Percentiles rank a stretch among this genome's conserved stretches.
Conservation (phyloP, 2,329 filamentous ascomycete species). For the Sclerotinia nivalis region DNA sequence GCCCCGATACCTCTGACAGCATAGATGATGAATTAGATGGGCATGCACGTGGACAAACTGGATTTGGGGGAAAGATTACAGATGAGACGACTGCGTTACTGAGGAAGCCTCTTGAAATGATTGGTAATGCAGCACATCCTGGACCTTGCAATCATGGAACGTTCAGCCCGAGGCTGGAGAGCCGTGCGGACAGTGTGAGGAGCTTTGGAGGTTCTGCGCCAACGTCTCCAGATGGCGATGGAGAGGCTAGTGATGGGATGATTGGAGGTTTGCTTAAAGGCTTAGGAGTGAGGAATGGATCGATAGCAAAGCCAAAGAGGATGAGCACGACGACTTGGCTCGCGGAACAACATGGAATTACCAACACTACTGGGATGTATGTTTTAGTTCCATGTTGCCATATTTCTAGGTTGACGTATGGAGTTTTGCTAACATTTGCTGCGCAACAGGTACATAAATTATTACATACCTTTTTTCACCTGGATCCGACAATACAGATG, state of each 20-base stretch:
- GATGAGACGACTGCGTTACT: slow-evolving; percentile 57
- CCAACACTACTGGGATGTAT: slow-evolving; percentile 72
- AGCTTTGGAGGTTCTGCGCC: slow-evolving; percentile 34
- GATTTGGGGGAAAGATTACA: slow-evolving; percentile 29
- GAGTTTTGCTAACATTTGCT: slow-evolving; percentile 7
- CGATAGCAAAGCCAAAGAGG: slow-evolving; percentile 51
- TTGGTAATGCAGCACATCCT: slow-evolving; percentile 35
- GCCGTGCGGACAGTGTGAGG: slow-evolving; percentile 35
- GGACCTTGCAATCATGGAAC: slow-evolving; percentile 69
- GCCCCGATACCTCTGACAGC: slow-evolving; percentile 25
- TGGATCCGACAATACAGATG: slow-evolving; percentile 88
- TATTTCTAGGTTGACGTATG: neutral
- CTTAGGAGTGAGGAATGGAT: slow-evolving; percentile 32
- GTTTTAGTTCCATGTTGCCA: slow-evolving; percentile 36
- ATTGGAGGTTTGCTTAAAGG: slow-evolving; percentile 34
- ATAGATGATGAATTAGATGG: slow-evolving; percentile 28
- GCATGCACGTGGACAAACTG: slow-evolving; percentile 18
- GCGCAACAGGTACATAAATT: slow-evolving; percentile 72
- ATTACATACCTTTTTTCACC: slow-evolving; percentile 88
- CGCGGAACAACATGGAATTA: slow-evolving; percentile 71
- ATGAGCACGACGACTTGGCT: slow-evolving; percentile 72
- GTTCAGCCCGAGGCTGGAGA: slow-evolving; percentile 66
- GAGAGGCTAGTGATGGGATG: slow-evolving; percentile 30
- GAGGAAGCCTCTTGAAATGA: slow-evolving; percentile 43
- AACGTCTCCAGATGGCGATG: slow-evolving; percentile 22